These are phyloP conservation scores for Hortaea werneckii DNA, from an alignment of 2,329 filamentous ascomycete species.

Conservation along the genomic window DNA sequence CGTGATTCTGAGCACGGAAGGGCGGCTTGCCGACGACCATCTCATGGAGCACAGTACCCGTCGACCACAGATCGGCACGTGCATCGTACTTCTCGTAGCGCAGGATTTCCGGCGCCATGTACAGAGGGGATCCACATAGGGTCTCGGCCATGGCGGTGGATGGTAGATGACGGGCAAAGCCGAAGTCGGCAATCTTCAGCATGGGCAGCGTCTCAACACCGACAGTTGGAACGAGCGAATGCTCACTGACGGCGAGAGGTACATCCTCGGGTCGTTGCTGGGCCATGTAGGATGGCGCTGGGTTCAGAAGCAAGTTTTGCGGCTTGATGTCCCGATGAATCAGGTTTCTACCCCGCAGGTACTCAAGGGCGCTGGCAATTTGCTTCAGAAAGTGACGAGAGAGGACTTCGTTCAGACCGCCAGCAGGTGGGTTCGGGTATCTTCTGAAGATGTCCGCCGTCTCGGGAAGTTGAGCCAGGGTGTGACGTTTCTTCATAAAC, in stretches of 20 bases:
- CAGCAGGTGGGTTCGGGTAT: conserved; percentile 73
- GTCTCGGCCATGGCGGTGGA: conserved; percentile 90
- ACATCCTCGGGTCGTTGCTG: conserved; percentile 50
- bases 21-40: conserved; percentile 88
- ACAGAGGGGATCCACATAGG: conserved; percentile 88
- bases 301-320: conserved; percentile 85
- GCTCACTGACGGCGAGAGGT: conserved; percentile 67
- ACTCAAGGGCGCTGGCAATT: conserved; percentile 81
- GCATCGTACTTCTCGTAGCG: conserved; percentile 96
- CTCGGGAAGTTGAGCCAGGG: conserved; percentile 65
- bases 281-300: conserved; percentile 62
- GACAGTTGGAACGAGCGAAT: conserved; percentile 69
- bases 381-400: conserved; percentile 94
- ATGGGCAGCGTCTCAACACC: conserved; percentile 81
- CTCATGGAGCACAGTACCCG: conserved; percentile 89
- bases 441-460: conserved; percentile 86
- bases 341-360: conserved; percentile 72
- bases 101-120: conserved; percentile 97
- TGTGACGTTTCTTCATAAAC: conserved; percentile 91
- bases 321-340: conserved; percentile 97
- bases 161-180: conserved; percentile 88
- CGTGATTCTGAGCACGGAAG: conserved; percentile 86
- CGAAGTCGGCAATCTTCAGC: conserved; percentile 96
- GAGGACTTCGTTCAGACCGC: conserved; percentile 92
- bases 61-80: conserved; percentile 94